A percentile compares a stretch with the other conserved stretches of the same genome.
These are phyloP conservation scores for Serendipita vermifera DNA, from an alignment of 768 basidiomycete species.

Conservation along the genomic window DNA sequence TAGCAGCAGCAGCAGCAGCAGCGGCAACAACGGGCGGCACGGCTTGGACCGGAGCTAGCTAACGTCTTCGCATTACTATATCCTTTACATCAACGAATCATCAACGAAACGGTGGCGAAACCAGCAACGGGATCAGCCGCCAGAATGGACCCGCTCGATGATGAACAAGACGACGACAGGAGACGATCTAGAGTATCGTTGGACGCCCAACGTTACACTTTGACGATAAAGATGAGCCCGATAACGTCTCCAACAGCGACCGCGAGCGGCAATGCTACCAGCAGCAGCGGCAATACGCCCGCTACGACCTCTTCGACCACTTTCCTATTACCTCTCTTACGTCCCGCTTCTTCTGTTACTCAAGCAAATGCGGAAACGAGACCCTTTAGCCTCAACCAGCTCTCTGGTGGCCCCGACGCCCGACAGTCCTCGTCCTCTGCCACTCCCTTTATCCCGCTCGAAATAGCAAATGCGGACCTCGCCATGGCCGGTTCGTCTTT, in stretches of 20 bases:
- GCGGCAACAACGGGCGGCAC: no score
- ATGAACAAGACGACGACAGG: neutral
- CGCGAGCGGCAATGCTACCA: no score
- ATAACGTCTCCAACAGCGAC: neutral
- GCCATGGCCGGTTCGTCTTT: constrained; percentile 14
- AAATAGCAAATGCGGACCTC: constrained; percentile 13
- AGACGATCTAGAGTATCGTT: neutral
- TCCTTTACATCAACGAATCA: no score
- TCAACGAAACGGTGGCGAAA: no score
- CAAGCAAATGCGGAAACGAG: neutral
- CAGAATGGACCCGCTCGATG: neutral
- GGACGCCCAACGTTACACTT: neutral
- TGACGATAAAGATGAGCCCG: neutral
- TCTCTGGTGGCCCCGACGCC: neutral
- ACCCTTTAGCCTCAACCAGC: neutral
- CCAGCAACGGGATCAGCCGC: no score
- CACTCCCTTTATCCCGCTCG: neutral
- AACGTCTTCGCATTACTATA: no score
- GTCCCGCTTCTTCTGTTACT: neutral
- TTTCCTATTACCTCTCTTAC: neutral
- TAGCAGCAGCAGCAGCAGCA: no score
- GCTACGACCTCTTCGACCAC: neutral
- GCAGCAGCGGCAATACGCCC: no score
- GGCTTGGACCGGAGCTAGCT: no score
- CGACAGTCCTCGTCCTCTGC: neutral